Evolutionary conservation across 306 rosid species (phyloP).

Genomic region (Parietaria judaica): DNA sequence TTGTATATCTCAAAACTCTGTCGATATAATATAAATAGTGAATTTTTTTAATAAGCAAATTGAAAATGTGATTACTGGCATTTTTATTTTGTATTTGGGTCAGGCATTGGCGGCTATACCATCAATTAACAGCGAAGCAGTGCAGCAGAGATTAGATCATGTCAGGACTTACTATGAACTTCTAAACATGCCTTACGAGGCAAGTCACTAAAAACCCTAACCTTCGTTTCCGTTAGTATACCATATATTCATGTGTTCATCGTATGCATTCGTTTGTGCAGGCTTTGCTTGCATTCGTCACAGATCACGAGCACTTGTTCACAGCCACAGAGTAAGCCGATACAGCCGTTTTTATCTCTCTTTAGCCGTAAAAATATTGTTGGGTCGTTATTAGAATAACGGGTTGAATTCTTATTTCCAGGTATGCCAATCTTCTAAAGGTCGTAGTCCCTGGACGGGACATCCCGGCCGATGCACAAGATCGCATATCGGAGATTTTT

Average conservation of each 20-base stretch:
- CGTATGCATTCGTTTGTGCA: slow-evolving; percentile 24
- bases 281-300: slow-evolving; percentile 94
- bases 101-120: slow-evolving; percentile 99
- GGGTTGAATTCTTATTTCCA: slow-evolving; percentile 30
- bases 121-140: slow-evolving; percentile 68
- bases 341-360: slow-evolving; percentile 8
- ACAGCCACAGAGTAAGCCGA: slow-evolving; percentile 66
- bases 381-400: slow-evolving; percentile 9
- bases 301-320: slow-evolving; percentile 79
- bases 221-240: not conserved
- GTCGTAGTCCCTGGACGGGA: slow-evolving; percentile 95
- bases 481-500: slow-evolving; percentile 57
- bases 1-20: no score
- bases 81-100: slow-evolving; percentile 10
- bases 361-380: slow-evolving; percentile 9
- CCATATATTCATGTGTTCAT: slow-evolving; percentile 14
- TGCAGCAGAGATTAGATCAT: slow-evolving; percentile 81
- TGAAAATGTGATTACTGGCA: not conserved
- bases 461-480: slow-evolving; percentile 70
- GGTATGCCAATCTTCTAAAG: slow-evolving; percentile 75
- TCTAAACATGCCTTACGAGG: slow-evolving; percentile 98
- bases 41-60: not conserved
- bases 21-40: no score
- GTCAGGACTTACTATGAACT: slow-evolving; percentile 95
- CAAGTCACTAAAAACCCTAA: slow-evolving; percentile 29